Percentiles rank a stretch among this genome's conserved stretches.
These are phyloP conservation scores for Apiotrichum domesticum DNA, from an alignment of 1,284 basidiomycete genomes.

Conservation along the genomic window DNA sequence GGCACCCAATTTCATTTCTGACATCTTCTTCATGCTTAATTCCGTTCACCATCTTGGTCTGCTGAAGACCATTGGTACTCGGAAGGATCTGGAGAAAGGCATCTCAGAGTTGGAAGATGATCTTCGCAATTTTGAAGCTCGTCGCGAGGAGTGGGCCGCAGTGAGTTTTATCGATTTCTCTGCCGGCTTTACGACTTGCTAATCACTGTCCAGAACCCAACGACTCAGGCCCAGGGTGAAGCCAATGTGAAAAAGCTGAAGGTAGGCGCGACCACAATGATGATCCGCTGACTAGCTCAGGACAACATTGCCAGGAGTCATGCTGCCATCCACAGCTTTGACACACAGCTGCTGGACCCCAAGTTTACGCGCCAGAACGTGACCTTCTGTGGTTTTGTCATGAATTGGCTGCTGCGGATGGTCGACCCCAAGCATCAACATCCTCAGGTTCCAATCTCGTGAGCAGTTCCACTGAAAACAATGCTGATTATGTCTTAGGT, in stretches of 20 bases:
- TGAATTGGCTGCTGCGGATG: constrained; percentile 88
- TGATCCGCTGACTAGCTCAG: constrained; percentile 44
- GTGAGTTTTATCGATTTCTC: constrained; percentile 49
- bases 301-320: constrained; percentile 61
- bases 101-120: constrained; percentile 71
- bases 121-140: constrained; percentile 66
- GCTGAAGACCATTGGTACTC: constrained; percentile 68
- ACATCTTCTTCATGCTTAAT: constrained; percentile 83
- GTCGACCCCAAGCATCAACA: constrained; percentile 80
- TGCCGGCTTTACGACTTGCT: neutral
- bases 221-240: constrained; percentile 55
- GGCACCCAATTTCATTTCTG: constrained; percentile 79
- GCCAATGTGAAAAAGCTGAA: constrained; percentile 62
- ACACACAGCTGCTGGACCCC: constrained; percentile 80
- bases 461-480: constrained; percentile 36
- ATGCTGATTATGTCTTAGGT: constrained; percentile 47
- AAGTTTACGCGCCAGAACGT: constrained; percentile 74
- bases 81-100: constrained; percentile 64
- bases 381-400: constrained; percentile 80
- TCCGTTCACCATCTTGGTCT: constrained; percentile 82
- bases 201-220: constrained; percentile 24
- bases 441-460: constrained; percentile 65
- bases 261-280: constrained; percentile 44
- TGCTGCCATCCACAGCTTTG: constrained; percentile 67
- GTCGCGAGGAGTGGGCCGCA: constrained; percentile 59